Conservation (phyloP, 441 rosid species). For the Gossypium gossypioides region DNA sequence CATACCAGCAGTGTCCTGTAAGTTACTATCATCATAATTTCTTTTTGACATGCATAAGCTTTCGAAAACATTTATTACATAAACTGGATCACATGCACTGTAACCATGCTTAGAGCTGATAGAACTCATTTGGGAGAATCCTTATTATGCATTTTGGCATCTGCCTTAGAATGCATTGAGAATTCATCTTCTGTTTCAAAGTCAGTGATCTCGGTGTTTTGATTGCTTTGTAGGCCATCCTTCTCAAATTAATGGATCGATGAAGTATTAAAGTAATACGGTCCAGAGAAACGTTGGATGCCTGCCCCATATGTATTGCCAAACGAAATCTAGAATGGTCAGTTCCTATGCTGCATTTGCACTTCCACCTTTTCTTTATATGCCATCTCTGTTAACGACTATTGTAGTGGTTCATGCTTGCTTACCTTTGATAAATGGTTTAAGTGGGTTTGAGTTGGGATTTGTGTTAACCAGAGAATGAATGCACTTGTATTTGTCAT, state of each 20-base stretch:
- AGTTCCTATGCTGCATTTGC: background rate
- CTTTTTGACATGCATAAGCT: background rate
- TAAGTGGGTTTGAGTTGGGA: no score
- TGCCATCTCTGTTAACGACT: no score
- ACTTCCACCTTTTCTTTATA: background rate
- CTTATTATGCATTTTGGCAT: background rate
- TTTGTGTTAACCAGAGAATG: no score
- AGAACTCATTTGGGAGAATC: background rate
- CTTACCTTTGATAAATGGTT: no score
- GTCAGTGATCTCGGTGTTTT: background rate
- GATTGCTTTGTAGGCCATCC: conserved; percentile 8
- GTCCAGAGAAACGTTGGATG: background rate
- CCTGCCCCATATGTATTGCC: background rate
- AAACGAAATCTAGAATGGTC: background rate
- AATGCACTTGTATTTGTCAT: no score
- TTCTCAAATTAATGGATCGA: conserved; percentile 9
- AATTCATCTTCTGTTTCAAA: background rate
- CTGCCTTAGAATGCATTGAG: background rate
- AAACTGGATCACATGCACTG: background rate
- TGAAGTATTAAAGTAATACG: background rate
- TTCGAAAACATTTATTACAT: background rate
- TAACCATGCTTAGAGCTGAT: background rate
- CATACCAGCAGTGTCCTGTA: conserved; percentile 83
- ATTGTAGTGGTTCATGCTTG: no score
- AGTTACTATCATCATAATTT: conserved; percentile 22